Conservation (phyloP, 306 rosid species). For the Lathyrus sativus region DNA sequence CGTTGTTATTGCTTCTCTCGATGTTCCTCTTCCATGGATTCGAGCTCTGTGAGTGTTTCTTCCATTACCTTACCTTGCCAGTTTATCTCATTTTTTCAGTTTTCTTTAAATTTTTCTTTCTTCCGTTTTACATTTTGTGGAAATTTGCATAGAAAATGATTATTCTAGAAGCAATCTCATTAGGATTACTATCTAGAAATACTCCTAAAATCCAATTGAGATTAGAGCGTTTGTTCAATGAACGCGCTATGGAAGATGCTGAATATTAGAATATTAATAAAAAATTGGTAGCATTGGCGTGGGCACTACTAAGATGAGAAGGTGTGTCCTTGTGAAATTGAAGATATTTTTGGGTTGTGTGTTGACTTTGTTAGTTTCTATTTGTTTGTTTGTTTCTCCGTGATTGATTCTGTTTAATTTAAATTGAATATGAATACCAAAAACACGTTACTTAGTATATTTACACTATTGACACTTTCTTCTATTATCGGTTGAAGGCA, state of each 20-base stretch:
- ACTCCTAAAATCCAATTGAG: too few relatives aligned
- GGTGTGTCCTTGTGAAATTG: too few relatives aligned
- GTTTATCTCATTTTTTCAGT: too few relatives aligned
- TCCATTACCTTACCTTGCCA: background rate
- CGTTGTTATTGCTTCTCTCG: slow-evolving; percentile 83
- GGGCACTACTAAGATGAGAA: background rate
- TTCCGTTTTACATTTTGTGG: too few relatives aligned
- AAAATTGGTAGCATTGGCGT: background rate
- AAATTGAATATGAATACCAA: background rate
- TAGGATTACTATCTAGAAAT: too few relatives aligned
- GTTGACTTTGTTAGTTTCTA: background rate
- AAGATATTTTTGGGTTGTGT: background rate
- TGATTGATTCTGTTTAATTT: background rate
- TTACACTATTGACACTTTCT: background rate
- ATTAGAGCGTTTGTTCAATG: too few relatives aligned
- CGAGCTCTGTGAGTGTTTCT: slow-evolving; percentile 63
- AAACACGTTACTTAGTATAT: background rate
- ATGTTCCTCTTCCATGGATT: slow-evolving; percentile 77
- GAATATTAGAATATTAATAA: too few relatives aligned
- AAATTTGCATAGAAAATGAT: too few relatives aligned
- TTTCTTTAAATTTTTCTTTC: background rate
- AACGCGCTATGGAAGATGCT: too few relatives aligned
- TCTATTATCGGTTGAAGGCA: background rate
- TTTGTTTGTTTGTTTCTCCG: background rate
- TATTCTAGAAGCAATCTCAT: too few relatives aligned